Conservation (phyloP, 116 monocot species). For the Papilionanthe hybrid region DNA sequence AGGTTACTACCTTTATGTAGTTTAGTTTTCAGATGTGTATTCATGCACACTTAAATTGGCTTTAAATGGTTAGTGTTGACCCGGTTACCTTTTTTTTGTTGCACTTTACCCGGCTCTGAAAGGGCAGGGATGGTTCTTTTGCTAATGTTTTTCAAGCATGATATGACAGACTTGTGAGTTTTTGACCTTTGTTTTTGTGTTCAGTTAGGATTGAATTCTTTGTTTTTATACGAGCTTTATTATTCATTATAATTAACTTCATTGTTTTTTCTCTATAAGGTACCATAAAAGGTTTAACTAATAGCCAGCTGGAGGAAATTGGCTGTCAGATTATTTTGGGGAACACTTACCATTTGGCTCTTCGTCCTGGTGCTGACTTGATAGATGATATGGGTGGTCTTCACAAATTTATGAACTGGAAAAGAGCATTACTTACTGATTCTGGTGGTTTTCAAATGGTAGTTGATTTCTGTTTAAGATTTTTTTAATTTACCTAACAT, state of each 20-base stretch:
- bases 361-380: constrained; percentile 83
- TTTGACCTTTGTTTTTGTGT: background rate
- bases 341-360: constrained; percentile 94
- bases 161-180: background rate
- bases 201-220: background rate
- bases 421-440: constrained; percentile 87
- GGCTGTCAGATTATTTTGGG: constrained; percentile 98
- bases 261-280: constrained; percentile 34
- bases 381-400: constrained; percentile 98
- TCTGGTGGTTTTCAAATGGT: constrained; percentile 99
- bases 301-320: constrained; percentile 91
- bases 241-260: background rate
- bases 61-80: background rate
- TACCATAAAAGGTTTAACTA: constrained; percentile 95
- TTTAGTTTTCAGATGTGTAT: background rate
- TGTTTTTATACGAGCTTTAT: background rate
- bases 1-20: background rate
- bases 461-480: constrained; percentile 5
- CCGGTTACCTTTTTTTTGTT: background rate
- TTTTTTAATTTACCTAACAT: constrained; percentile 4
- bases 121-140: background rate
- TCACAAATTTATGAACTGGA: constrained; percentile 99
- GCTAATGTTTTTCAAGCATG: no score
- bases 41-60: background rate
- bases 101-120: background rate